Conservation (phyloP, 2,329 filamentous ascomycete genomes). For the Myriosclerotinia duriaeana region DNA sequence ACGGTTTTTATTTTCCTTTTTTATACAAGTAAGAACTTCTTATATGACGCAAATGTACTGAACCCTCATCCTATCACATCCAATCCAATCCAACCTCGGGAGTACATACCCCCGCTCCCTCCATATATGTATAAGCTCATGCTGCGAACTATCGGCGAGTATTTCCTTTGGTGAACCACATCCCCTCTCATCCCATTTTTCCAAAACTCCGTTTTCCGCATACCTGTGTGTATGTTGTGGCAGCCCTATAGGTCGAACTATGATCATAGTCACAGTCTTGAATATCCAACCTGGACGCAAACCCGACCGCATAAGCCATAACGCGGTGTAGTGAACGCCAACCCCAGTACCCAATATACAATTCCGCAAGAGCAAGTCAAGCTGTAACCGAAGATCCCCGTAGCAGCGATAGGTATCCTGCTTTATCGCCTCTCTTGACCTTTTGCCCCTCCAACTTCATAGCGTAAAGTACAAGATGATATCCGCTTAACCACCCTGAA, state of each 20-base stretch:
- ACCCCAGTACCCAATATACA: neutral
- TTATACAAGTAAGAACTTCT: neutral
- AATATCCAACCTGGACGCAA: neutral
- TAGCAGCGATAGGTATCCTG: neutral
- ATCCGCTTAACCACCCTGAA: conserved; percentile 11
- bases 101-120: neutral
- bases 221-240: neutral
- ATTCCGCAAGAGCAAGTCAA: neutral
- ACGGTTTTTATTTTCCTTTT: neutral
- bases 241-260: neutral
- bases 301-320: neutral
- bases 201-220: neutral
- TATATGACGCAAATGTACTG: neutral
- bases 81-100: neutral
- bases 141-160: neutral
- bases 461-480: neutral
- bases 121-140: neutral
- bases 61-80: neutral
- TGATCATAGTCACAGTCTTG: neutral
- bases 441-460: neutral
- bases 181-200: neutral
- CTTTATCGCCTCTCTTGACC: neutral
- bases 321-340: neutral
- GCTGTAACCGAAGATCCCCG: neutral
- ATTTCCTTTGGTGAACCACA: neutral